Percentiles rank a stretch among this genome's conserved stretches.
phyloP scores from a whole-genome alignment of 2,329 filamentous ascomycete species.

The Talaromyces atroroseus region DNA sequence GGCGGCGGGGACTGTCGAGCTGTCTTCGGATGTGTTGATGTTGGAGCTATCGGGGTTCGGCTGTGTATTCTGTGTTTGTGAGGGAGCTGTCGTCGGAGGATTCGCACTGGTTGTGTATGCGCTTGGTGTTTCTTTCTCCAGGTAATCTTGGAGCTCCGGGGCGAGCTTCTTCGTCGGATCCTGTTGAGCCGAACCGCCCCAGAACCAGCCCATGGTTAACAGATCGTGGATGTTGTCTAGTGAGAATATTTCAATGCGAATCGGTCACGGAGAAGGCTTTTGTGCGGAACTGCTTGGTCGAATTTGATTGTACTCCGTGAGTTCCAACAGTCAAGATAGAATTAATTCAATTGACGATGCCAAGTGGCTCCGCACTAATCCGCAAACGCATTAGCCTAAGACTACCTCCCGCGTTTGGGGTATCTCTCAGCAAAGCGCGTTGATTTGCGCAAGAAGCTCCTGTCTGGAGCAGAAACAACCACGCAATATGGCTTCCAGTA shows the following conservation, averaged over 20 bases:
- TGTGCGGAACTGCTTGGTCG: too few species aligned
- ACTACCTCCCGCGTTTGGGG: not conserved
- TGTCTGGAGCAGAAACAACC: slow-evolving; percentile 22
- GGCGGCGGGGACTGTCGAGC: slow-evolving; percentile 34
- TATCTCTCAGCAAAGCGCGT: slow-evolving; percentile 2
- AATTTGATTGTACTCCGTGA: too few species aligned
- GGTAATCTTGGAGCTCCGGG: slow-evolving; percentile 74
- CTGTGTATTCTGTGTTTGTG: slow-evolving; percentile 21
- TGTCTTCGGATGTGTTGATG: slow-evolving; percentile 21
- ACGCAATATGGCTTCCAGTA: slow-evolving; percentile 35
- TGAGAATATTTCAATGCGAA: not conserved
- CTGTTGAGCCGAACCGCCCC: slow-evolving; percentile 44
- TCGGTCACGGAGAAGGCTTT: not conserved
- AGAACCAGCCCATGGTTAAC: slow-evolving; percentile 58
- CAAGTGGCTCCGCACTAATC: not conserved
- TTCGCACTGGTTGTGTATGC: slow-evolving; percentile 21
- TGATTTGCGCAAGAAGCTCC: slow-evolving; percentile 26
- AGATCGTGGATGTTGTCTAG: not conserved
- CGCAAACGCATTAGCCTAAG: not conserved
- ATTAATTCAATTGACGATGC: not conserved
- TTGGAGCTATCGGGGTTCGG: slow-evolving; percentile 23
- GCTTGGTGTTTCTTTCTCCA: slow-evolving; percentile 73
- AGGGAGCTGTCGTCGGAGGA: slow-evolving; percentile 15
- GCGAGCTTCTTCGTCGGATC: slow-evolving; percentile 67
- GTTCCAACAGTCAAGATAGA: not conserved